These are phyloP conservation scores for Paraphoma chrysanthemicola DNA, from an alignment of 2,329 filamentous ascomycete genomes.

Conservation along the genomic window DNA sequence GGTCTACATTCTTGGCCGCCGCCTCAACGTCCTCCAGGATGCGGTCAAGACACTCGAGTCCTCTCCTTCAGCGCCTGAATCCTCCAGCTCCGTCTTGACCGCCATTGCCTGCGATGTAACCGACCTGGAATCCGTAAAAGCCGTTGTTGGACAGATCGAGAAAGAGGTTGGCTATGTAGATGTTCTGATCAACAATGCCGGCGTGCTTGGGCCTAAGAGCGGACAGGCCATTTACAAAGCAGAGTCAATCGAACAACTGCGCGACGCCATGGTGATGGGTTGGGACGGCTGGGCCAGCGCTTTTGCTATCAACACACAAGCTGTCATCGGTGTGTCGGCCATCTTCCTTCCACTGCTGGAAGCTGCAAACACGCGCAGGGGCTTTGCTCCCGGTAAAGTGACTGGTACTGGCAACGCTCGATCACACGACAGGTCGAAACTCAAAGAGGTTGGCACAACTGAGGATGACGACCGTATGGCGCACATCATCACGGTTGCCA, in stretches of 20 bases:
- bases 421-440: constrained; percentile 25
- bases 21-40: constrained; percentile 49
- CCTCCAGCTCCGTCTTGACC: constrained; percentile 36
- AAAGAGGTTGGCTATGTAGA: constrained; percentile 57
- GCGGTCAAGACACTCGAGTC: constrained; percentile 45
- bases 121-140: constrained; percentile 49
- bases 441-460: constrained; percentile 28
- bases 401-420: constrained; percentile 33
- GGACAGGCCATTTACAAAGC: constrained; percentile 51
- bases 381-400: constrained; percentile 46
- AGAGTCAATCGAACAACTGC: constrained; percentile 53
- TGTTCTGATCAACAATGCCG: constrained; percentile 61
- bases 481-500: constrained; percentile 57
- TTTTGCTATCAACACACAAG: constrained; percentile 54
- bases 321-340: constrained; percentile 53
- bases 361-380: constrained; percentile 52
- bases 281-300: constrained; percentile 44
- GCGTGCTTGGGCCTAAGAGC: constrained; percentile 54
- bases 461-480: constrained; percentile 48
- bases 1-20: constrained; percentile 56
- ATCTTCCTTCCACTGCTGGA: constrained; percentile 56
- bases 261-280: constrained; percentile 48
- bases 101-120: constrained; percentile 55
- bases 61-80: constrained; percentile 35
- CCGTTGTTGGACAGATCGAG: constrained; percentile 51